Conservation (phyloP, 2,329 filamentous ascomycete species). For the Fusarium albidum region DNA sequence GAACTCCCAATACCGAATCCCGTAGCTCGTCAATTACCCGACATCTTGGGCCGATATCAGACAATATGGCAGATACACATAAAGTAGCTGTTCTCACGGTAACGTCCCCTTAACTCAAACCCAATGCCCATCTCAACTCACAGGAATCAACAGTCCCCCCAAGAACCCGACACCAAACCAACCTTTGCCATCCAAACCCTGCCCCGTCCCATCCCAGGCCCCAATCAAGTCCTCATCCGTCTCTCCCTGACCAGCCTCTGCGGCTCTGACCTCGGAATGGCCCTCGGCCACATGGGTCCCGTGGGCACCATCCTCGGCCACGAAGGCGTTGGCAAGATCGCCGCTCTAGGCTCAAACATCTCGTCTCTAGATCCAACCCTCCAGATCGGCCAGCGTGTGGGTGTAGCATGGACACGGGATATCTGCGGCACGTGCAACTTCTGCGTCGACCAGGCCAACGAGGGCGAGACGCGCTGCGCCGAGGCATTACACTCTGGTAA, state of each 20-base stretch:
- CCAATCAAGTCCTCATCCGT: conserved; percentile 44
- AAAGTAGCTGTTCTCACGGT: conserved; percentile 26
- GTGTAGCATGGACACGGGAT: conserved; percentile 51
- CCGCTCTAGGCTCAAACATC: conserved; percentile 47
- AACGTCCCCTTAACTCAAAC: background rate
- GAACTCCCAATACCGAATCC: background rate
- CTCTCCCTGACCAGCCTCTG: conserved; percentile 49
- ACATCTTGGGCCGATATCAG: background rate
- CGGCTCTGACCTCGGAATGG: conserved; percentile 50
- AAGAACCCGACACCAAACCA: conserved; percentile 13
- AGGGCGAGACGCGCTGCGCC: conserved; percentile 47
- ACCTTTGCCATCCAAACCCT: conserved; percentile 18
- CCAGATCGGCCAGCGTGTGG: conserved; percentile 46
- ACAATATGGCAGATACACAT: conserved; percentile 17
- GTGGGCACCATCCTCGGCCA: conserved; percentile 50
- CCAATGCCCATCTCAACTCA: too few relatives aligned
- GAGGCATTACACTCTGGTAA: conserved; percentile 44
- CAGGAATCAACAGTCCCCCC: conserved; percentile 8
- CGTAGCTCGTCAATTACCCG: too few relatives aligned
- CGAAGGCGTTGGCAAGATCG: conserved; percentile 54
- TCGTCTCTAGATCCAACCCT: conserved; percentile 32
- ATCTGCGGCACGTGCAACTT: conserved; percentile 45
- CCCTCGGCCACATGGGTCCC: conserved; percentile 48
- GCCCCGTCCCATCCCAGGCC: conserved; percentile 23
- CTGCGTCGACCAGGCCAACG: conserved; percentile 43